Conservation (phyloP, 495 filamentous ascomycete species). For the Podospora tetraspora region DNA sequence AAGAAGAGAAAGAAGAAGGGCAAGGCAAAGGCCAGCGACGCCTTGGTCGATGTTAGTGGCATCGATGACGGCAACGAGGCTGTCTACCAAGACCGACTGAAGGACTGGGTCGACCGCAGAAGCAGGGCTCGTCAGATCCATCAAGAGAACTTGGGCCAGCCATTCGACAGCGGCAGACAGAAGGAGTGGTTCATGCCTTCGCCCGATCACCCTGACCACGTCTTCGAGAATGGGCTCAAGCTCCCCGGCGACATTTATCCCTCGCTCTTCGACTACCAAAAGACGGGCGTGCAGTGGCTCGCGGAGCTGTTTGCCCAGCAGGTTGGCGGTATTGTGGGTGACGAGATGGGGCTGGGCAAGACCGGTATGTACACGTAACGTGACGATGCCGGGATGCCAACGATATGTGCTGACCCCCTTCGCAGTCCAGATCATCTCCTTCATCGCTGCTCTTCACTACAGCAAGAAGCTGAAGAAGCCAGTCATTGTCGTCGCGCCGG, state of each 20-base stretch:
- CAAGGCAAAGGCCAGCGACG: slow-evolving; percentile 36
- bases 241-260: slow-evolving; percentile 89
- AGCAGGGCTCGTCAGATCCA: slow-evolving; percentile 55
- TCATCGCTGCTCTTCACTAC: slow-evolving; percentile 85
- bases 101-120: slow-evolving; percentile 66
- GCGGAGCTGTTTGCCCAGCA: slow-evolving; percentile 83
- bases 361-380: slow-evolving; percentile 40
- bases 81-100: slow-evolving; percentile 71
- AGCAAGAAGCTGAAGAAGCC: slow-evolving; percentile 79
- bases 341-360: slow-evolving; percentile 98
- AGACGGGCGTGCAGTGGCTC: slow-evolving; percentile 94
- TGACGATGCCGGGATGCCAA: neutral
- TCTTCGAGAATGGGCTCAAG: slow-evolving; percentile 66
- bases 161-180: slow-evolving; percentile 32
- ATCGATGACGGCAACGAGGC: slow-evolving; percentile 90
- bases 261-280: slow-evolving; percentile 90
- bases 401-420: neutral
- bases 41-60: slow-evolving; percentile 62
- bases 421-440: slow-evolving; percentile 76
- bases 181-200: slow-evolving; percentile 85
- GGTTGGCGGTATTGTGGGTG: slow-evolving; percentile 90
- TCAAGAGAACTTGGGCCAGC: slow-evolving; percentile 31
- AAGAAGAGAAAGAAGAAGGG: slow-evolving; percentile 39
- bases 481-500: slow-evolving; percentile 82
- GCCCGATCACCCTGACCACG: slow-evolving; percentile 67